These are phyloP conservation scores for Vanrija sp. DNA, from an alignment of 1,284 basidiomycete genomes.

Conservation along the genomic window DNA sequence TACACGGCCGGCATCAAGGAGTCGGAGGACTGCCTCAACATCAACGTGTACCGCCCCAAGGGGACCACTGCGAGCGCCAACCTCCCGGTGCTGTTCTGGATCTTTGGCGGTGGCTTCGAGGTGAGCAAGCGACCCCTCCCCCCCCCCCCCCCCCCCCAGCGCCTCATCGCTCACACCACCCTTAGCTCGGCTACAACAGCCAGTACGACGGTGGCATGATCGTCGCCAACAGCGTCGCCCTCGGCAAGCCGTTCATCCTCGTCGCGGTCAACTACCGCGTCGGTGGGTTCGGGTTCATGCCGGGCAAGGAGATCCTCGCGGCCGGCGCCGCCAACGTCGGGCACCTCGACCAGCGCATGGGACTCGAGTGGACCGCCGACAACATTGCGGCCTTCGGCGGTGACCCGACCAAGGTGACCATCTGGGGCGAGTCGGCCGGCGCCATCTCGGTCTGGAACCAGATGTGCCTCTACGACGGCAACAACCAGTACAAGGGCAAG, in stretches of 20 bases:
- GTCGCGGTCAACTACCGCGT: conserved; percentile 60
- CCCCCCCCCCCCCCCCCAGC: too few relatives aligned
- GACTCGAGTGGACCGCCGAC: conserved; percentile 39
- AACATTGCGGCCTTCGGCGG: conserved; percentile 44
- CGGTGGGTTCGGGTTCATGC: conserved; percentile 47
- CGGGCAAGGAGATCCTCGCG: conserved; percentile 53
- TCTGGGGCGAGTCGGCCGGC: conserved; percentile 62
- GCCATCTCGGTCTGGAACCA: conserved; percentile 40
- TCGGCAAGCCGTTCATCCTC: conserved; percentile 53
- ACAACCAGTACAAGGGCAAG: conserved; percentile 43
- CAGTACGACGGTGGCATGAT: conserved; percentile 16
- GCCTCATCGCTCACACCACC: not conserved
- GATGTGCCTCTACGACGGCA: conserved; percentile 57
- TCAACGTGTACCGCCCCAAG: conserved; percentile 22
- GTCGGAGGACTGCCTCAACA: conserved; percentile 25
- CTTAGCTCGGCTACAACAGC: conserved; percentile 12
- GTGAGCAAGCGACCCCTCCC: not conserved
- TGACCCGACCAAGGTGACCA: conserved; percentile 39
- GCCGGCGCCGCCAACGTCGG: conserved; percentile 56
- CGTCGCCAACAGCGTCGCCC: conserved; percentile 5
- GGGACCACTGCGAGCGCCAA: conserved; percentile 18
- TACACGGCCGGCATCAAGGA: conserved; percentile 7
- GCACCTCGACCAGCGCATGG: conserved; percentile 45
- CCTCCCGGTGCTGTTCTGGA: conserved; percentile 36
- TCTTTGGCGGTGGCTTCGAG: conserved; percentile 32